phyloP scores from a whole-genome alignment of 805 yeast genomes.

The Myxozyma kluyveri region DNA sequence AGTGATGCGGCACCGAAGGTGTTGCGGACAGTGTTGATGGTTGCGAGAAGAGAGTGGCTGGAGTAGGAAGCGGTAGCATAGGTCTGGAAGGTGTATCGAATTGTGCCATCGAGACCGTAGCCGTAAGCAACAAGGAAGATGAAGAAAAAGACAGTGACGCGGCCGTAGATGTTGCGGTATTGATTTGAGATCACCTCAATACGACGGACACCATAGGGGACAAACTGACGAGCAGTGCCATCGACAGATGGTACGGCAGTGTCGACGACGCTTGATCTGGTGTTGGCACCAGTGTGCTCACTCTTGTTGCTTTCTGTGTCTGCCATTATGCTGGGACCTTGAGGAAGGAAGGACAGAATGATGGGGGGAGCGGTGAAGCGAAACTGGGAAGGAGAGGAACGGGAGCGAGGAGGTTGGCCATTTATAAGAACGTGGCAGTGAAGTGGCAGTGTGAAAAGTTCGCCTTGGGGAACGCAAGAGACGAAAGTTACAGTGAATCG shows the following conservation, averaged over 20 bases:
- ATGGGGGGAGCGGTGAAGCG: too few species aligned
- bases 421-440: too few species aligned
- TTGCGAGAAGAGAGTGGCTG: slow-evolving; percentile 54
- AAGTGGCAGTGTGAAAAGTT: too few species aligned
- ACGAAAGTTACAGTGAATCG: too few species aligned
- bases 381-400: too few species aligned
- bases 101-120: slow-evolving; percentile 59
- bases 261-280: not conserved
- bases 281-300: not conserved
- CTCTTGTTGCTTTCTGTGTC: not conserved
- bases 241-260: not conserved
- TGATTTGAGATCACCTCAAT: slow-evolving; percentile 55
- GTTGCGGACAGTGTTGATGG: slow-evolving; percentile 56
- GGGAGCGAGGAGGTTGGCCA: too few species aligned
- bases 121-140: slow-evolving; percentile 57
- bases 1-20: slow-evolving; percentile 68
- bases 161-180: slow-evolving; percentile 41
- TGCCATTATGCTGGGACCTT: not conserved
- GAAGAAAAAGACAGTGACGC: slow-evolving; percentile 46
- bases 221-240: slow-evolving; percentile 2
- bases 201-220: slow-evolving; percentile 50
- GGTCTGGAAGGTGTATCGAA: slow-evolving; percentile 53
- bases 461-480: too few species aligned
- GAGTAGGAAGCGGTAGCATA: slow-evolving; percentile 57
- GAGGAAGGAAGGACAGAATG: too few species aligned